These are phyloP conservation scores for Colletotrichum orbiculare DNA, from an alignment of 2,329 filamentous ascomycete genomes.

Conservation along the genomic window DNA sequence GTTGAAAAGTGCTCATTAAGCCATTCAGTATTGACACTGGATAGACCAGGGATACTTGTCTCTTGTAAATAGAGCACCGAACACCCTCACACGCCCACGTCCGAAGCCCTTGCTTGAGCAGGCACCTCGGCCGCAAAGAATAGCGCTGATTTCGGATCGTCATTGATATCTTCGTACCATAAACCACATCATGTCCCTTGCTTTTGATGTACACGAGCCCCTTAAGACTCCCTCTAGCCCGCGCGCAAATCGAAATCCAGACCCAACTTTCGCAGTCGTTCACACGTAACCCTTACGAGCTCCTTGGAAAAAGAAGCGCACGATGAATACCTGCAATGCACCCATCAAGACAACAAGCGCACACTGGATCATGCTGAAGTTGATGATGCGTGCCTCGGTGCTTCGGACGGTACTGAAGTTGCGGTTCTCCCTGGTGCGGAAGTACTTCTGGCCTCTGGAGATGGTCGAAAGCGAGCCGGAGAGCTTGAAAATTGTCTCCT, in stretches of 20 bases:
- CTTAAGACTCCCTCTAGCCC: conserved; percentile 26
- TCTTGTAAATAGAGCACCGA: not conserved
- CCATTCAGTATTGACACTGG: conserved; percentile 16
- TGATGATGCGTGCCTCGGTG: conserved; percentile 95
- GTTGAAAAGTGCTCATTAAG: conserved; percentile 15
- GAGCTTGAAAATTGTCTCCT: conserved; percentile 96
- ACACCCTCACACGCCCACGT: not conserved
- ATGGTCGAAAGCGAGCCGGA: conserved; percentile 94
- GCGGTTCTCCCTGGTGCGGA: conserved; percentile 97
- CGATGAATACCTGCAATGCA: conserved; percentile 94
- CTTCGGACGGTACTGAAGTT: conserved; percentile 98
- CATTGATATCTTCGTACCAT: conserved; percentile 33
- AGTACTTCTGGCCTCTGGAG: conserved; percentile 98
- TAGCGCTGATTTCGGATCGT: conserved; percentile 29
- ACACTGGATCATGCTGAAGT: conserved; percentile 95
- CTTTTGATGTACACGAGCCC: conserved; percentile 36
- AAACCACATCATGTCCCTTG: conserved; percentile 34
- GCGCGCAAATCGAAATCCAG: conserved; percentile 26
- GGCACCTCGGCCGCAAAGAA: not conserved
- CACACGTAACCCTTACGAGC: conserved; percentile 77
- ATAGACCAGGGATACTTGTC: conserved; percentile 9
- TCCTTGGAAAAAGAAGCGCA: conserved; percentile 96
- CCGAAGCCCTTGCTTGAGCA: not conserved
- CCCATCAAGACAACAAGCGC: conserved; percentile 95
- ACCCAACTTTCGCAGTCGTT: conserved; percentile 43